Base-by-base conservation (phyloP, 1,284 basidiomycete genomes). In the Stygiomarasmius scandens region DNA sequence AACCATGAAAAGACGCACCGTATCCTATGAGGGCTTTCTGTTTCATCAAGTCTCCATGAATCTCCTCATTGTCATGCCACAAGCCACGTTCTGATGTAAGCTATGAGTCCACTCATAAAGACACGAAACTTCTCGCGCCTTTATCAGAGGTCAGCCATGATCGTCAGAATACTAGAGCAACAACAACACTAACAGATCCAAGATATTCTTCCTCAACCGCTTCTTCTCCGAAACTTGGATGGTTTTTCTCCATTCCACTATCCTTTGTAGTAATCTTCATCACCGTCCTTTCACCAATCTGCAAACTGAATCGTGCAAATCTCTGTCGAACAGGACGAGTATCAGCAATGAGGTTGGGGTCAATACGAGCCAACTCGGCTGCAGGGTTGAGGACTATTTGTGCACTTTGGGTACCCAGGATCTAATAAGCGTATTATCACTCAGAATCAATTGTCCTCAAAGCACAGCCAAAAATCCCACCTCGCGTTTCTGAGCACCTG, bases 1-100 rank as follows among this genome's bases (percentile, higher is more conserved):
- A n/a, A n/a, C n/a, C n/a, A 24, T 61, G 12, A 27, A 29, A 46
- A 12, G 23, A 64, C 75, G 34, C 61, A 92, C 92, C 92, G 80
- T 59, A 91, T 88, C 52, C 93, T 83, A 65, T 91, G 83, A 2
- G 93, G 93, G 0, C 93, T 93, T 67, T 96, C 93, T 5, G 92
- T 95, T 63, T 95, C 93, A 61, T 95, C 93, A 34, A 95, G 71
- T 49, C 87, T 77, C 92, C 93, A 96, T 79, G 69, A 4, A 78
- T 79, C 10, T 70, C 69, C 23, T 74, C 73, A n/a, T 79, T 69
- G 49, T 82, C 78, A 3, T 86, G 84, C 93, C 93, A 95, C 12
- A 95, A 67, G 0, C 92, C 92, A 20, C 91, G 82, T 67, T 95
- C 93, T 0, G 83, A 85, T 1, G 81, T 81, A 24, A 88, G 71